Conservation (phyloP, 192 early-diverging fungal species). For the Coemansia sp. region DNA sequence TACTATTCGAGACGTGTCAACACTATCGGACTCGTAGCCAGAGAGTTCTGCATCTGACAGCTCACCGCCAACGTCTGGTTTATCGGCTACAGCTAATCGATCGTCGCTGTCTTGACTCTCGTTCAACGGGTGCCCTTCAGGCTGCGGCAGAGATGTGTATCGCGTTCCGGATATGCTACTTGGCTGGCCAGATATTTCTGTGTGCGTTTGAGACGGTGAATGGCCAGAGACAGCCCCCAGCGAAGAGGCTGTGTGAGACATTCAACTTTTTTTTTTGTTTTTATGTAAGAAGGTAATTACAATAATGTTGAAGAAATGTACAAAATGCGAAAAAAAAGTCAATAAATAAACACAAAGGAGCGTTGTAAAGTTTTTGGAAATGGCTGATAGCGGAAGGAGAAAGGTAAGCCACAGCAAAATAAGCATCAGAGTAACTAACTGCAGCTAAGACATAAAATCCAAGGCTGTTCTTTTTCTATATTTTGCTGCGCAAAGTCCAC, state of each 20-base stretch:
- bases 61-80: neutral
- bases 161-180: neutral
- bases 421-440: too few species aligned
- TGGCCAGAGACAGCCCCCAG: too few species aligned
- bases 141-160: neutral
- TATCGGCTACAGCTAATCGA: neutral
- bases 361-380: too few species aligned
- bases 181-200: neutral
- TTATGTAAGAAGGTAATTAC: neutral
- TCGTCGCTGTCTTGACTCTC: neutral
- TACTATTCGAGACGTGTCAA: constrained; percentile 26
- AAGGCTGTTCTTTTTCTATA: too few species aligned
- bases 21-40: constrained; percentile 16
- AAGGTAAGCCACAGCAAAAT: neutral
- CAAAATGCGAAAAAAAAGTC: neutral
- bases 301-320: neutral
- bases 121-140: neutral
- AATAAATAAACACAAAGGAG: neutral
- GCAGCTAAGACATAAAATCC: neutral
- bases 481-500: too few species aligned
- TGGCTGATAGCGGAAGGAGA: too few species aligned
- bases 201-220: too few species aligned
- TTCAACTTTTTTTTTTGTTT: neutral
- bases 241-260: neutral
- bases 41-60: constrained; percentile 1